phyloP scores from a whole-genome alignment of 1,284 basidiomycete genomes.

The Hypsizygus ulmarius region DNA sequence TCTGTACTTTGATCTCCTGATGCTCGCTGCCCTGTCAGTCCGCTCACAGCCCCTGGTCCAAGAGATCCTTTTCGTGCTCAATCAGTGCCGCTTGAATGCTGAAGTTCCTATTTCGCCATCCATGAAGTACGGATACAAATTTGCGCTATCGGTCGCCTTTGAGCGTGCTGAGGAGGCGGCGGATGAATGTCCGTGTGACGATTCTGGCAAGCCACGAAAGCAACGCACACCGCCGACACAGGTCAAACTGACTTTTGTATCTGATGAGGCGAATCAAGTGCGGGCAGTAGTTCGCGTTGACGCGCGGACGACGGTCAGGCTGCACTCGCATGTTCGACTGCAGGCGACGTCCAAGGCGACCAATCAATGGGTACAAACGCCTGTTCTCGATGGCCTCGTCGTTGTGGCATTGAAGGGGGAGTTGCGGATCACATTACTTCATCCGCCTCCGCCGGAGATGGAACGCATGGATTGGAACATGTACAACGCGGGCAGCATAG shows the following conservation, averaged over 20 bases:
- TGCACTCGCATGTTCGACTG: slow-evolving; percentile 63
- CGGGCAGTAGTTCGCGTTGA: slow-evolving; percentile 56
- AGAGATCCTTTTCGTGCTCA: slow-evolving; percentile 56
- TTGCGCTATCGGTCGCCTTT: slow-evolving; percentile 52
- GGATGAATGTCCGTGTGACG: slow-evolving; percentile 63
- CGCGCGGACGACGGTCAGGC: slow-evolving; percentile 41
- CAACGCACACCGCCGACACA: slow-evolving; percentile 39
- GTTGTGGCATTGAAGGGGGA: slow-evolving; percentile 49
- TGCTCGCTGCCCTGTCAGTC: slow-evolving; percentile 47
- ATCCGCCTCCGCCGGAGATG: slow-evolving; percentile 58
- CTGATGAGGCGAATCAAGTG: slow-evolving; percentile 36
- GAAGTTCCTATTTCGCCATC: slow-evolving; percentile 22
- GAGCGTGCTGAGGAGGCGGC: slow-evolving; percentile 64
- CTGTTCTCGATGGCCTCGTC: slow-evolving; percentile 56
- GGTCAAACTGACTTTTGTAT: slow-evolving; percentile 32
- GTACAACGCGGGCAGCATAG: slow-evolving; percentile 58
- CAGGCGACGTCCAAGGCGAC: slow-evolving; percentile 55
- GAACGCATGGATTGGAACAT: slow-evolving; percentile 58
- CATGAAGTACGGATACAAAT: slow-evolving; percentile 47
- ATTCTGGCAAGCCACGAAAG: slow-evolving; percentile 45
- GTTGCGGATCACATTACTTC: slow-evolving; percentile 48
- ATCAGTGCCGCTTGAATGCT: slow-evolving; percentile 42
- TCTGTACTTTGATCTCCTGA: slow-evolving; percentile 51
- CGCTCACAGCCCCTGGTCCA: slow-evolving; percentile 50
- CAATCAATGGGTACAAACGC: slow-evolving; percentile 42